Evolutionary conservation across 768 basidiomycete species (phyloP).

Genomic region (Exsudoporus frostii): DNA sequence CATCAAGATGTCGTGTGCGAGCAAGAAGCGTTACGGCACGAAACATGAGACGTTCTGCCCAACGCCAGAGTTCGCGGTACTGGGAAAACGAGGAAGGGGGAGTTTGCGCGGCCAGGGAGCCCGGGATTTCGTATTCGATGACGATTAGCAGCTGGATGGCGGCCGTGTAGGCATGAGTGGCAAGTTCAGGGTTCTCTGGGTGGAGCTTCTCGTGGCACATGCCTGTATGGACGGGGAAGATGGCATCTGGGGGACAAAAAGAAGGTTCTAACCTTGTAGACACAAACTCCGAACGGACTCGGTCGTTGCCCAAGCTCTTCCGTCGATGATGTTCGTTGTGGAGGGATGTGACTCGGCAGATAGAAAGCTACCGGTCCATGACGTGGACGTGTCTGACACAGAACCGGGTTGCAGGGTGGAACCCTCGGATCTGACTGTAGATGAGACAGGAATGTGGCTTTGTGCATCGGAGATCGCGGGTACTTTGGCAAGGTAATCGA

Average conservation of each 20-base stretch:
- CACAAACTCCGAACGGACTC: slow-evolving; percentile 77
- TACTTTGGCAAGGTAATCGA: slow-evolving; percentile 55
- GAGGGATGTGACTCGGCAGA: slow-evolving; percentile 40
- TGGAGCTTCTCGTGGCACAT: slow-evolving; percentile 69
- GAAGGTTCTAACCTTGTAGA: slow-evolving; percentile 57
- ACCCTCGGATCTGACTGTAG: slow-evolving; percentile 40
- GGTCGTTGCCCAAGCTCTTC: slow-evolving; percentile 66
- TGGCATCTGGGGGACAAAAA: neutral
- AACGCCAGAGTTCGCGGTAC: slow-evolving; percentile 83
- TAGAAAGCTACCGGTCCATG: slow-evolving; percentile 48
- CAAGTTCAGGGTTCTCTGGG: slow-evolving; percentile 44
- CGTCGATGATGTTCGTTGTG: slow-evolving; percentile 59
- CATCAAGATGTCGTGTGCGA: slow-evolving; percentile 37
- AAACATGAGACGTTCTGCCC: slow-evolving; percentile 80
- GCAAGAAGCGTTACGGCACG: slow-evolving; percentile 70
- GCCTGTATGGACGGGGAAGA: slow-evolving; percentile 41
- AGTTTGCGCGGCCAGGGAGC: slow-evolving; percentile 22
- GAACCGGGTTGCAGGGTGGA: slow-evolving; percentile 36
- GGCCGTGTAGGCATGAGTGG: slow-evolving; percentile 55
- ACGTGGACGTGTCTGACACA: slow-evolving; percentile 40
- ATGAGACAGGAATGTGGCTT: slow-evolving; percentile 47
- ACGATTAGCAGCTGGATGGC: slow-evolving; percentile 53
- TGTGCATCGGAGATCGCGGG: slow-evolving; percentile 53
- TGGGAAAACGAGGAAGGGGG: slow-evolving; percentile 51
- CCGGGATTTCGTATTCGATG: slow-evolving; percentile 46